Percentiles rank a stretch among this genome's conserved stretches.
Conservation (phyloP, 768 basidiomycete species). For the Agrocybe praecox region DNA sequence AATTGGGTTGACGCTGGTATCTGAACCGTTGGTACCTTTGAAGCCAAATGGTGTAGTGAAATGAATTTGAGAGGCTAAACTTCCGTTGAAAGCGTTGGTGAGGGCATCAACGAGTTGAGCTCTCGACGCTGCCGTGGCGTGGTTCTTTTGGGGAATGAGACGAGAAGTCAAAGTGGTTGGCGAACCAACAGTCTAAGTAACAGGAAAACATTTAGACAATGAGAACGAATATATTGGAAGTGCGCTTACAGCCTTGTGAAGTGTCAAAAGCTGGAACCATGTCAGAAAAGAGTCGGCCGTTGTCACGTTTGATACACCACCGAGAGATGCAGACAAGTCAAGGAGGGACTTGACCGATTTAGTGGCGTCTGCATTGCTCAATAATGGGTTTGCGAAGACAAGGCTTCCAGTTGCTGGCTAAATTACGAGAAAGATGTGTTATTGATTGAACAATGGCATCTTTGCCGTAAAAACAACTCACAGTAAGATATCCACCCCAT, state of each 20-base stretch:
- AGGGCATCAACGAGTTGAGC: slow-evolving; percentile 21
- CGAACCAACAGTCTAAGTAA: slow-evolving; percentile 25
- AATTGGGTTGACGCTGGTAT: slow-evolving; percentile 23
- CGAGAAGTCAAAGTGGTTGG: slow-evolving; percentile 23
- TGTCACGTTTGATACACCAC: slow-evolving; percentile 22
- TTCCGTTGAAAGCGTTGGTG: slow-evolving; percentile 15
- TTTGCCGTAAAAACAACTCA: no score
- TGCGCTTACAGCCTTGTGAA: no score
- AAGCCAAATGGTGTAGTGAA: slow-evolving; percentile 24
- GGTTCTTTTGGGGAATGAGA: slow-evolving; percentile 27
- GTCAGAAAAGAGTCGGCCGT: slow-evolving; percentile 13
- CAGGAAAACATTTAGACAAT: background rate
- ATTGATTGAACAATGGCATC: no score
- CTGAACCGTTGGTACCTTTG: slow-evolving; percentile 15
- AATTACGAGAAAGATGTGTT: background rate
- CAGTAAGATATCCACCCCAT: slow-evolving; percentile 44
- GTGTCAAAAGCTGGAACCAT: slow-evolving; percentile 26
- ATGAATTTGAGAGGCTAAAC: slow-evolving; percentile 18
- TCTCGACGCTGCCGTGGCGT: slow-evolving; percentile 18
- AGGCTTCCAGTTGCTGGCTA: slow-evolving; percentile 23
- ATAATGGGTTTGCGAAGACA: slow-evolving; percentile 29
- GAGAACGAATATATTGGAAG: slow-evolving; percentile 15
- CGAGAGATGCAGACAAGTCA: slow-evolving; percentile 17
- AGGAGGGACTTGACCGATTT: slow-evolving; percentile 27
- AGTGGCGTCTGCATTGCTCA: slow-evolving; percentile 23